Percentiles rank a stretch among this genome's conserved stretches.
Conservation (phyloP, 164 flowering plant genomes). For the Stephania japonica region DNA sequence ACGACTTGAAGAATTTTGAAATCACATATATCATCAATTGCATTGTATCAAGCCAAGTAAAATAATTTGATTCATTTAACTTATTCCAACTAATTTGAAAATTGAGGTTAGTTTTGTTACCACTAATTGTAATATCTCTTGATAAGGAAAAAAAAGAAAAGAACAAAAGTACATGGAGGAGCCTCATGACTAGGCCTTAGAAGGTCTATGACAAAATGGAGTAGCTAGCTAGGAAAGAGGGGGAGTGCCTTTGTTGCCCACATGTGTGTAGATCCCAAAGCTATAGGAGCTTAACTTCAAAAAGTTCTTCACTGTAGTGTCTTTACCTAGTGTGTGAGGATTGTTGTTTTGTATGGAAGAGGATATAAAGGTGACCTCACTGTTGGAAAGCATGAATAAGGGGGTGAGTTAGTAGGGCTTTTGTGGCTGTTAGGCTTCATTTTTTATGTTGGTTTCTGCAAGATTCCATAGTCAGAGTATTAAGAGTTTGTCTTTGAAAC, state of each 20-base stretch:
- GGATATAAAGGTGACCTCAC: conserved; percentile 18
- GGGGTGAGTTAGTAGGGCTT: conserved; percentile 3
- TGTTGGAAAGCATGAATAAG: conserved; percentile 15
- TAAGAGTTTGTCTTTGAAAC: conserved; percentile 18
- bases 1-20: too few species aligned
- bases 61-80: too few species aligned
- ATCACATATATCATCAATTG: too few species aligned
- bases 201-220: too few species aligned
- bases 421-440: conserved; percentile 8
- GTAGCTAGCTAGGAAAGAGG: too few species aligned
- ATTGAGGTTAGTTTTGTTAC: too few species aligned
- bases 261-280: conserved; percentile 9
- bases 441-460: conserved; percentile 8
- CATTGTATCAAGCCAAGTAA: too few species aligned
- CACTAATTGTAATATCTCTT: too few species aligned
- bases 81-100: too few species aligned
- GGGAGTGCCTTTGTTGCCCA: not conserved
- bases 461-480: conserved; percentile 15
- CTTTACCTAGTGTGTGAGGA: not conserved
- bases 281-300: conserved; percentile 7
- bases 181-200: too few species aligned
- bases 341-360: not conserved
- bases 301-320: not conserved
- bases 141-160: too few species aligned
- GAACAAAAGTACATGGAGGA: too few species aligned